Evolutionary conservation across 2,329 filamentous ascomycete species (phyloP).

Genomic region (Xylaria sp.): DNA sequence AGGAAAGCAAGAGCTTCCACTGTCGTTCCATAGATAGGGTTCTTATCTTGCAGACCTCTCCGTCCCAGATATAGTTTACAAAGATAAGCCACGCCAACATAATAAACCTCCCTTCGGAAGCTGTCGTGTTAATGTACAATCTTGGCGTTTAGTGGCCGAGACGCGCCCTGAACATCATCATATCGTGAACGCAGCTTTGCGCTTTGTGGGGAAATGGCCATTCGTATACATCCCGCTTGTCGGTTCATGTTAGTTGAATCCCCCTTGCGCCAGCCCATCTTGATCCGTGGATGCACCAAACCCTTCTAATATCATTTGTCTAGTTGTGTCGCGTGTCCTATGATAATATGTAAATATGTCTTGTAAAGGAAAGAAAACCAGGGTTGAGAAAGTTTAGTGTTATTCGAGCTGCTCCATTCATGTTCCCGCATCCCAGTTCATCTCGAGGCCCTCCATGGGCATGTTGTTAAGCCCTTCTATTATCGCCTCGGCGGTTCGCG

Average conservation of each 20-base stretch:
- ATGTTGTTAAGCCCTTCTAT: conserved; percentile 59
- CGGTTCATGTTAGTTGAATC: not conserved
- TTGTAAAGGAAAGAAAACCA: not conserved
- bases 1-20: no score
- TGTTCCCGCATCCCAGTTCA: conserved; percentile 52
- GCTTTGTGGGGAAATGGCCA: not conserved
- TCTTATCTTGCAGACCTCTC: no score
- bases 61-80: no score
- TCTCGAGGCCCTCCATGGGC: conserved; percentile 66
- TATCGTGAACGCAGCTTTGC: not conserved
- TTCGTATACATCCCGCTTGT: not conserved
- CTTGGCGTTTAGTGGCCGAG: conserved; percentile 11
- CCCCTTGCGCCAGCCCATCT: conserved; percentile 2
- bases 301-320: not conserved
- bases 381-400: not conserved
- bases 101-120: no score
- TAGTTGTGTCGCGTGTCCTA: not conserved
- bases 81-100: no score
- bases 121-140: no score
- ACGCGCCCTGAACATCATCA: not conserved
- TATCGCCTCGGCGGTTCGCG: conserved; percentile 60
- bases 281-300: not conserved
- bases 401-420: conserved; percentile 10
- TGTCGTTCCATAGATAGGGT: no score
- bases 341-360: not conserved